These are phyloP conservation scores for Neocucurbitaria cava DNA, from an alignment of 2,329 filamentous ascomycete genomes.

Conservation along the genomic window DNA sequence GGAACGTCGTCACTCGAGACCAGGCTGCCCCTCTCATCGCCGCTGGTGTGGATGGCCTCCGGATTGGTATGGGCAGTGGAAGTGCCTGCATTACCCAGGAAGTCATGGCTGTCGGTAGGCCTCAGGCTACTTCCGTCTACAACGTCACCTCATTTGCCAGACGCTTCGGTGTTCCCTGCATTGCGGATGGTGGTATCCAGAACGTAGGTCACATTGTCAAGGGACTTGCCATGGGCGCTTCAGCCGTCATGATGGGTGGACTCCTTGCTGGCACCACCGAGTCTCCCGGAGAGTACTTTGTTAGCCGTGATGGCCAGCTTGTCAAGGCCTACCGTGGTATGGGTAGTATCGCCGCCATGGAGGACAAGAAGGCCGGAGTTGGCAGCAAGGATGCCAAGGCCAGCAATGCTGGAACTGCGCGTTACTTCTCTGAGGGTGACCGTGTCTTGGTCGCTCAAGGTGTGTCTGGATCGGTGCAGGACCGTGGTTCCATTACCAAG, in stretches of 20 bases:
- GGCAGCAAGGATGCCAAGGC: slow-evolving; percentile 72
- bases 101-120: slow-evolving; percentile 98
- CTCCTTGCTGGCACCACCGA: slow-evolving; percentile 96
- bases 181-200: slow-evolving; percentile 96
- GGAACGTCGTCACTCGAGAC: slow-evolving; percentile 97
- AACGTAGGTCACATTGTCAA: slow-evolving; percentile 99
- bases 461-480: slow-evolving; percentile 84
- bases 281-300: slow-evolving; percentile 95
- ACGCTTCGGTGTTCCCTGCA: slow-evolving; percentile 94
- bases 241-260: slow-evolving; percentile 99
- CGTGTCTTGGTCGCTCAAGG: slow-evolving; percentile 94
- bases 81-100: slow-evolving; percentile 99
- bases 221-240: slow-evolving; percentile 91
- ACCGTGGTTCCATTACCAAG: slow-evolving; percentile 86
- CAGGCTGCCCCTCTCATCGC: slow-evolving; percentile 92
- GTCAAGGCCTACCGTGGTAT: slow-evolving; percentile 99
- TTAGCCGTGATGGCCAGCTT: slow-evolving; percentile 94
- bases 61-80: slow-evolving; percentile 98
- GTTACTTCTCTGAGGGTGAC: slow-evolving; percentile 98
- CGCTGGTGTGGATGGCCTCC: slow-evolving; percentile 92
- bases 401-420: slow-evolving; percentile 92
- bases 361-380: slow-evolving; percentile 92
- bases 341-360: slow-evolving; percentile 99
- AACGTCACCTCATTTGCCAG: slow-evolving; percentile 88
- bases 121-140: slow-evolving; percentile 92